A percentile compares a stretch with the other conserved stretches of the same genome.
These are phyloP conservation scores for Lepidium africanum DNA, from an alignment of 345 rosid genomes.

Conservation along the genomic window DNA sequence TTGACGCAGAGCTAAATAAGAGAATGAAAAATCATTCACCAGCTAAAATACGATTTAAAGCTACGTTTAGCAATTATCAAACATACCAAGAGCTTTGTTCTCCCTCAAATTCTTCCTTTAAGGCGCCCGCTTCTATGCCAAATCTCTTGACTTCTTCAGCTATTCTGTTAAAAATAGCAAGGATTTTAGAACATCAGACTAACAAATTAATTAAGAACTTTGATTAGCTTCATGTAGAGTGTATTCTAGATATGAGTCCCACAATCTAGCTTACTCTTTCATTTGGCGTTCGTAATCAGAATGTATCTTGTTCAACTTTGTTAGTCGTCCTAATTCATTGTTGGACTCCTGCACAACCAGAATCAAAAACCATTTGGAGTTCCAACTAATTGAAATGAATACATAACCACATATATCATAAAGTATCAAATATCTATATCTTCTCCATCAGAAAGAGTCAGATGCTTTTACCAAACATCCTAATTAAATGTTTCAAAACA, in stretches of 20 bases:
- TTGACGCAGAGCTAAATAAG: constrained; percentile 34
- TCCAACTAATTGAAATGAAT: background rate
- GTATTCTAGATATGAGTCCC: background rate
- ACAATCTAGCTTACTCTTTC: constrained; percentile 53
- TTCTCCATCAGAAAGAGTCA: background rate
- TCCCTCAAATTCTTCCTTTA: constrained; percentile 41
- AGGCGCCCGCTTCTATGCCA: constrained; percentile 52
- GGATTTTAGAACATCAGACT: background rate
- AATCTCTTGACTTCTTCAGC: constrained; percentile 51
- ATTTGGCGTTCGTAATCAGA: constrained; percentile 69
- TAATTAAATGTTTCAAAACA: background rate
- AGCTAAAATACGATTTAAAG: background rate
- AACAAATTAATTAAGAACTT: background rate
- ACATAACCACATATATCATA: background rate
- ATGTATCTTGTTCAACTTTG: constrained; percentile 38
- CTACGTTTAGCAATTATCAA: background rate
- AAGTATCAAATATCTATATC: background rate
- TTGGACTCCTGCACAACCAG: constrained; percentile 20
- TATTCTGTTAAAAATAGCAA: constrained; percentile 39
- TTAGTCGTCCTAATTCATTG: constrained; percentile 3
- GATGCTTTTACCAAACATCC: background rate
- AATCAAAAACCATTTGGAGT: constrained; percentile 3
- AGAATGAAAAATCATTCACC: background rate
- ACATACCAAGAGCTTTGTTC: constrained; percentile 26
- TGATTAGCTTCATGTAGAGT: background rate